phyloP scores from a whole-genome alignment of 2,329 filamentous ascomycete species.

The Colletotrichum plurivorum region DNA sequence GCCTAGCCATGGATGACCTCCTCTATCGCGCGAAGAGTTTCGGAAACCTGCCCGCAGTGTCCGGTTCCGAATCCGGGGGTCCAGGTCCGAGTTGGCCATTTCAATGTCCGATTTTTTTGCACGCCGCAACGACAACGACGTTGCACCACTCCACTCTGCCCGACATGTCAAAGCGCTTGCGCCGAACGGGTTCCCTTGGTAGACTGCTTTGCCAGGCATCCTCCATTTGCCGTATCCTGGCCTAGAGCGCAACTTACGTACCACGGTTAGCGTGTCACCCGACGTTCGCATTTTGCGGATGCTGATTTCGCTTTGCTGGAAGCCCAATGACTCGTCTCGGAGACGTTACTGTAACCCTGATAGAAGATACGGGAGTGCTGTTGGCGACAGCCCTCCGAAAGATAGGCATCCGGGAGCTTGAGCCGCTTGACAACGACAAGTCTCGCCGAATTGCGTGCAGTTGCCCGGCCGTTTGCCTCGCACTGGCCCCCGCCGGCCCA shows the following conservation, averaged over 20 bases:
- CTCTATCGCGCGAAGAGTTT: too few relatives aligned
- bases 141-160: slow-evolving; percentile 30
- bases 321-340: slow-evolving; percentile 14
- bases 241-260: slow-evolving; percentile 6
- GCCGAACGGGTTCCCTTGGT: slow-evolving; percentile 26
- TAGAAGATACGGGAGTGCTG: background rate
- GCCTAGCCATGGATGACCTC: slow-evolving; percentile 6
- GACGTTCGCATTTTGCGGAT: background rate
- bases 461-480: slow-evolving; percentile 1
- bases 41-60: too few relatives aligned
- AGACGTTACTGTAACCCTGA: slow-evolving; percentile 8
- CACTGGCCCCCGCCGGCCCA: slow-evolving; percentile 25
- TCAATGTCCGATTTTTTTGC: slow-evolving; percentile 28
- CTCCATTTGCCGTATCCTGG: slow-evolving; percentile 28
- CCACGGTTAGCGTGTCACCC: slow-evolving; percentile 17
- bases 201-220: slow-evolving; percentile 31
- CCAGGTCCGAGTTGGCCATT: background rate
- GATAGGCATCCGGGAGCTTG: background rate
- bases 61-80: background rate
- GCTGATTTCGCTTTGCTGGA: background rate
- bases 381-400: background rate
- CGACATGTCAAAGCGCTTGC: slow-evolving; percentile 33
- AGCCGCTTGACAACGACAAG: background rate
- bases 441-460: slow-evolving; percentile 1
- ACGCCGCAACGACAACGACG: slow-evolving; percentile 21